phyloP scores from a whole-genome alignment of 768 basidiomycete genomes.

The Amylocystis lapponica region DNA sequence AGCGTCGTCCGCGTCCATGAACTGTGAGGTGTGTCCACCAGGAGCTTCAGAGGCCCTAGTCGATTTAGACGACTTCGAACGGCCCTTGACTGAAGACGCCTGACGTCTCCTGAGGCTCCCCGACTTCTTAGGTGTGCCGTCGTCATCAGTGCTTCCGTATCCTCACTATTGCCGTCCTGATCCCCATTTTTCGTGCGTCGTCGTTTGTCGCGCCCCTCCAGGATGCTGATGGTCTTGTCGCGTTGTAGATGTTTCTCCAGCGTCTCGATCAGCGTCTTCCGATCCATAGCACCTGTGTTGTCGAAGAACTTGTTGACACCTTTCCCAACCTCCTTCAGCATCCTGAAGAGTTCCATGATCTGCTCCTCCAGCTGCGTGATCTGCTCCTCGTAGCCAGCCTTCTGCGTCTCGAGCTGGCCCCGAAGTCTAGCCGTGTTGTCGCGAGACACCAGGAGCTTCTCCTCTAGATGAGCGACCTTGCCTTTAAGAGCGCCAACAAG shows the following conservation, averaged over 20 bases:
- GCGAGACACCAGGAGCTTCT: slow-evolving; percentile 72
- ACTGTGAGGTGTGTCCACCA: slow-evolving; percentile 66
- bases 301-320: slow-evolving; percentile 71
- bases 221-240: slow-evolving; percentile 74
- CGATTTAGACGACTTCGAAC: slow-evolving; percentile 24
- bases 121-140: slow-evolving; percentile 55
- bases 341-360: slow-evolving; percentile 90
- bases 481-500: slow-evolving; percentile 77
- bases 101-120: slow-evolving; percentile 33
- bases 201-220: slow-evolving; percentile 62
- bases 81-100: slow-evolving; percentile 27
- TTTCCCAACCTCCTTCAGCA: slow-evolving; percentile 81
- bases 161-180: slow-evolving; percentile 29
- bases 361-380: slow-evolving; percentile 87
- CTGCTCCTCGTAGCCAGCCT: slow-evolving; percentile 74
- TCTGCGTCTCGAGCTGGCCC: slow-evolving; percentile 72
- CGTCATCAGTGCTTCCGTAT: slow-evolving; percentile 46
- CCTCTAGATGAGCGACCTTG: slow-evolving; percentile 63
- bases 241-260: slow-evolving; percentile 82
- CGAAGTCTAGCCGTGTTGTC: slow-evolving; percentile 74
- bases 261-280: slow-evolving; percentile 72
- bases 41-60: slow-evolving; percentile 36
- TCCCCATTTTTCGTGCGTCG: slow-evolving; percentile 17
- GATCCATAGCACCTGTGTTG: slow-evolving; percentile 58
- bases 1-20: slow-evolving; percentile 85